Base-by-base conservation (phyloP, 768 basidiomycete genomes). In the Tephrocybe sp. region DNA sequence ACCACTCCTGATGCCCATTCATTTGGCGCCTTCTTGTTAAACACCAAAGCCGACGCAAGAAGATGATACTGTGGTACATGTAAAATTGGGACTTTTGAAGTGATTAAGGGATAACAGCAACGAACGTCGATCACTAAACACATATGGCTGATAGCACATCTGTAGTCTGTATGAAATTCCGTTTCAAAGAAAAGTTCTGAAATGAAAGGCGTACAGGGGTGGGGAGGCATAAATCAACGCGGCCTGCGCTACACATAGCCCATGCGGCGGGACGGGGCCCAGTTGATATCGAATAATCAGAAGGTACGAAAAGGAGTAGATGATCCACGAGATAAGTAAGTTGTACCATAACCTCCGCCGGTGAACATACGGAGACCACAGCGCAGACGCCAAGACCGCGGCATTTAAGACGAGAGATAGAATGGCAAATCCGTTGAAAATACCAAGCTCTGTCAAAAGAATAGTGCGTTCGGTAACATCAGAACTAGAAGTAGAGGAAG, bases 151-250 rank as follows among this genome's bases (percentile, higher is more conserved):
- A 29, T 29, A 11, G 27, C 27, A 29, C 27, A 29, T 11, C 27
- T 29, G 27, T 11, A 29, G 11, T 5, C 27, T 11, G 27, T 29
- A 29, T 5, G 27, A 29, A 29, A 11, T 29, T 29, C 5, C 27
- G 27, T 29, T 11, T 5, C 27, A 5, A 5, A 5, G 52, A 27
- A 24, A 50, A 45, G 4, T 24, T 12, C n/a, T n/a, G n/a, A n/a
- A n/a, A n/a, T n/a, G n/a, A n/a, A 23, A 42, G 22, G 9, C 39
- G 7, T 45, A 66, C 64, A 62, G 46, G 22, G 55, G 30, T 4
- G 63, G 62, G 0, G 49, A 37, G 18, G 64, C 53, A 37, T 66
- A 62, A 11, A 66, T 57, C 15, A 65, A 42, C 7, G 54, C 43
- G 13, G 61, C 58, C 40, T 66, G 62, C 4, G 59, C 44, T 10